Base-by-base conservation (phyloP, 2,329 filamentous ascomycete genomes). In the Fusarium papillatum region DNA sequence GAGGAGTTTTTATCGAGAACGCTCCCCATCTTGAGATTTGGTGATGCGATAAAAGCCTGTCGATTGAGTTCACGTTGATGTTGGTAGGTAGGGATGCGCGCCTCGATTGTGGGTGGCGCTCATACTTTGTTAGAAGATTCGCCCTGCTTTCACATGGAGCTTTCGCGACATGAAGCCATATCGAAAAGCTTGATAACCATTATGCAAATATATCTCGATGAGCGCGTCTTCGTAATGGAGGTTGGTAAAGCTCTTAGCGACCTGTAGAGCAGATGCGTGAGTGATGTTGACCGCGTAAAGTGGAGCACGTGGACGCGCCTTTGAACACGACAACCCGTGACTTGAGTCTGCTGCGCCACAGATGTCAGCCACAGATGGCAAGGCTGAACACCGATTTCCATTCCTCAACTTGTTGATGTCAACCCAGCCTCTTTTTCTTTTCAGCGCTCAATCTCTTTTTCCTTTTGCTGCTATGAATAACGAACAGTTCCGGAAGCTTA, bases 401-500 rank as follows among this genome's bases (percentile, higher is more conserved):
- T 57, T 66, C 79, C 61, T 57, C 62, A 31, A 6, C n/a, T 48
- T n/a, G 19, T 8, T 14, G 34, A 19, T 26, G 50, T 61, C 24
- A 60, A 48, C 34, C 19, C 13, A 26, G n/a, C 34, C 31, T 60
- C 39, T 61, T 71, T 50, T 41, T 36, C 38, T 46, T 19, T 55
- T 31, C 10, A 17, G 46, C 50, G n/a, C 22, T 39, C 11, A 38
- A 38, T 48, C n/a, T 19, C 26, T 38, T 13, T 38, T 38, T 34
- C n/a, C 36, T 38, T 16, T 55, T 48, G 66, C 61, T 66, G 74
- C 53, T 43, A 98, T 99, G 97, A 98, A 98, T 83, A 98, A 98
- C 88, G 92, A 95, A 53, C 95, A 98, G 80, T 99, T 99, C 81
- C 93, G 97, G 66, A 93, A 94, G 75, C 90, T 98, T 9, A 84